Base-by-base conservation (phyloP, 2,329 filamentous ascomycete genomes). In the Madurella mycetomatis region DNA sequence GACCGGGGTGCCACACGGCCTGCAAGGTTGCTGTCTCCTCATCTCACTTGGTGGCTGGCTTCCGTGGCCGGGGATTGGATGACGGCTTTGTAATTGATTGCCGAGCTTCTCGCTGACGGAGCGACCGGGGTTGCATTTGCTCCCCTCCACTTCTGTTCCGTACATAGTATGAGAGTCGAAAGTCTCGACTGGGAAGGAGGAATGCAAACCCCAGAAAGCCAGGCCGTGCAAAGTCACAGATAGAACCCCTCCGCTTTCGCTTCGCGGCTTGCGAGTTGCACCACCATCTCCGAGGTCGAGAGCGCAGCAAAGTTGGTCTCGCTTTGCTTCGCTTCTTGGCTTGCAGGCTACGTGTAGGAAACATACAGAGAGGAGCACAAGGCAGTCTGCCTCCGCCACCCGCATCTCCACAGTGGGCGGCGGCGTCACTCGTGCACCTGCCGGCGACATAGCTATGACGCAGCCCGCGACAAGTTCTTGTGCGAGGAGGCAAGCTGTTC, bases 1-100 rank as follows among this genome's bases (percentile, higher is more conserved):
- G 40, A 41, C 39, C 49, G 31, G 46, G 57, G 57, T 55, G 49
- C 47, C 52, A 60, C 58, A 60, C 54, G 52, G 55, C 34, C 54
- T 55, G 49, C 57, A 55, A 59, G 53, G 55, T 58, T 54, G 54
- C 58, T 41, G n/a, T 60, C 58, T 52, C 19, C 31, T 37, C 40
- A 54, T 62, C 55, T 60, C 56, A 59, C 54, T 49, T 47, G 43
- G 55, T 57, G 55, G 52, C 52, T 53, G 30, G 15, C 46, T 31
- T 41, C 17, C 25, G 18, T 41, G 13, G n/a, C 19, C 34, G 11
- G 34, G 54, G 54, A 54, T 56, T 56, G 54, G 57, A 19, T 49
- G 41, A 25, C 30, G 34, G 9, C 39, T 17, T 37, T 44, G 44
- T 19, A 41, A 34, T 50, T 54, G 49, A 37, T 51, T 39, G 49